Percentiles rank a stretch among this genome's conserved stretches.
phyloP scores from a whole-genome alignment of 176 grass and related monocot genomes.

The Eleusine coracana region DNA sequence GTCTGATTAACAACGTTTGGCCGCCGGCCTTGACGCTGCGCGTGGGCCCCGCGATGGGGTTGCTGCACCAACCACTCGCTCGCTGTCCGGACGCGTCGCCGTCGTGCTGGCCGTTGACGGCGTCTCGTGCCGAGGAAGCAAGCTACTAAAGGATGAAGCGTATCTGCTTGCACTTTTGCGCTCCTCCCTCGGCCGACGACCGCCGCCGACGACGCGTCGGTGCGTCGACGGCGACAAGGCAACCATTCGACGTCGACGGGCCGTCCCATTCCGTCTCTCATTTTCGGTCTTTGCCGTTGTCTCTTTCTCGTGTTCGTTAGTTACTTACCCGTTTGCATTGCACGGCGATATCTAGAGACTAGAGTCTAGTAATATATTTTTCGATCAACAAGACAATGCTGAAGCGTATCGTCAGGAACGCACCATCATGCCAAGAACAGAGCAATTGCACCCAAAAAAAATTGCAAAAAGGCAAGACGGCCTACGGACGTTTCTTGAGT shows the following conservation, averaged over 20 bases:
- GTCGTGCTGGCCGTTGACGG: background rate
- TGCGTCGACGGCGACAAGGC: conserved; percentile 18
- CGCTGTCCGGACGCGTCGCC: conserved; percentile 1
- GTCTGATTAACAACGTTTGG: too few species aligned
- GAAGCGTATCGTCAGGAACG: background rate
- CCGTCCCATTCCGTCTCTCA: too few species aligned
- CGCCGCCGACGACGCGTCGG: background rate
- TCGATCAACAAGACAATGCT: background rate
- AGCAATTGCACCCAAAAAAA: background rate
- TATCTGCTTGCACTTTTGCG: background rate
- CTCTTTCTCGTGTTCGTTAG: background rate
- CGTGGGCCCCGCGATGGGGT: background rate
- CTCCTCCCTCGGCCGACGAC: background rate
- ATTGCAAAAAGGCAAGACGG: too few species aligned
- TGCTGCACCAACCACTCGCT: background rate
- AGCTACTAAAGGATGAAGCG: background rate
- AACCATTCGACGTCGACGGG: background rate
- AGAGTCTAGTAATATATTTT: background rate
- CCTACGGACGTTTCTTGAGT: too few species aligned
- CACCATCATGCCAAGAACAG: background rate
- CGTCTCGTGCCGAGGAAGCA: background rate
- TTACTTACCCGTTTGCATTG: background rate
- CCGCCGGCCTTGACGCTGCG: background rate
- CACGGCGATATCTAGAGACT: background rate
- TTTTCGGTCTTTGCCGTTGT: too few species aligned